Conservation (phyloP, 179 eudicot species). For the Corrigiola litoralis region DNA sequence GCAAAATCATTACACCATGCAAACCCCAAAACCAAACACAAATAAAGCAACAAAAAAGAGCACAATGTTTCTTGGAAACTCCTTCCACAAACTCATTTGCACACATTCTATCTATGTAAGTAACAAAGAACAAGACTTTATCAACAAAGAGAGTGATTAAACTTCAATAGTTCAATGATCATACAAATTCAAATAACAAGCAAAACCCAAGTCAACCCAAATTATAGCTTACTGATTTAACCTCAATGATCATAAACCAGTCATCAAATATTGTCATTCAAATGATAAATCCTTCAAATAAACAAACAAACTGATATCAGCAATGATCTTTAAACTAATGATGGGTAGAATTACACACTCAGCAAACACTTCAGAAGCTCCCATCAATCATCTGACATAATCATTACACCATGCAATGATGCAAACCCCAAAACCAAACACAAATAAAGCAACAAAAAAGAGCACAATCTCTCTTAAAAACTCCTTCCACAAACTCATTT, state of each 20-base stretch:
- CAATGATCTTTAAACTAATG: no score
- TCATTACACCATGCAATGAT: no score
- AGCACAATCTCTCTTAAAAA: background rate
- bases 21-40: background rate
- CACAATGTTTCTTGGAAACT: background rate
- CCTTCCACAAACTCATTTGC: background rate
- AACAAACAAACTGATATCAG: background rate
- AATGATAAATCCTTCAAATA: background rate
- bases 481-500: background rate
- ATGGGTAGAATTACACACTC: background rate
- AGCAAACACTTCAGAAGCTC: background rate
- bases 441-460: background rate
- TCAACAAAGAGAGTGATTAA: background rate
- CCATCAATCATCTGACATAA: background rate
- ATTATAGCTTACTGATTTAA: background rate
- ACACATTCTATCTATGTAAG: background rate
- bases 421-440: background rate
- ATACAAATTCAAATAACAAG: background rate
- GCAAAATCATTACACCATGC: background rate
- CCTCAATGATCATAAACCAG: constrained; percentile 6
- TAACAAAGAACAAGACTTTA: background rate
- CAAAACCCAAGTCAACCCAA: background rate
- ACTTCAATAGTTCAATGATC: constrained; percentile 1
- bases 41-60: background rate
- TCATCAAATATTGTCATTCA: background rate